phyloP scores from a whole-genome alignment of 164 flowering plant genomes.

The Vitis vinifera region ASM3070453v1 NC_081813.1:5094501-5095000 shows the following conservation, averaged over 20 bases:
- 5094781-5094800: slow-evolving; percentile 26
- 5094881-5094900: no score
- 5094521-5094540: slow-evolving; percentile 10
- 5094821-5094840: no score
- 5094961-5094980: no score
- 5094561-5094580: slow-evolving; percentile 50
- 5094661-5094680: neutral
- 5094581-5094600: slow-evolving; percentile 44
- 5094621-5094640: slow-evolving; percentile 37
- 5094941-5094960: neutral
- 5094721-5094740: slow-evolving; percentile 25
- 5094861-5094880: no score
- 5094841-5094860: no score
- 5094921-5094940: neutral
- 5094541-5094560: slow-evolving; percentile 48
- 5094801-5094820: no score
- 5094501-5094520: neutral
- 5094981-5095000: no score
- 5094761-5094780: slow-evolving; percentile 41
- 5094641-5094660: neutral
- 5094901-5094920: no score
- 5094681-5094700: neutral
- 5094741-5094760: slow-evolving; percentile 38
- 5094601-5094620: slow-evolving; percentile 47
- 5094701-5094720: no score